Evolutionary conservation across 2,329 filamentous ascomycete species (phyloP), one percentile per base, ranked within the genome.

Genomic region (Monosporascus ibericus): DNA sequence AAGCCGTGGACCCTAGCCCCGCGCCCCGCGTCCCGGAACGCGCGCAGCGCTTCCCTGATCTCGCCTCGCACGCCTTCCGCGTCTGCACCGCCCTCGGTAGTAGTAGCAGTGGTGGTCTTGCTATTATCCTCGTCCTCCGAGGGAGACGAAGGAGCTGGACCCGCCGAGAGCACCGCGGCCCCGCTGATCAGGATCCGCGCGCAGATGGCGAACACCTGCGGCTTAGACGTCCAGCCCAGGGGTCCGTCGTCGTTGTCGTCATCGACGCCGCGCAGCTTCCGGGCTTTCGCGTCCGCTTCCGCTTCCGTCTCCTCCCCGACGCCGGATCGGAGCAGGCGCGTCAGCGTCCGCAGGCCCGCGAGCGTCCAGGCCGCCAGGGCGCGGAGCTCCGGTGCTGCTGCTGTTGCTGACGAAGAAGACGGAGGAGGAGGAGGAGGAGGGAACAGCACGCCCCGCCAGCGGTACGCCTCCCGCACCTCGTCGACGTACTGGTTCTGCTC

Each of bases 401-500:
- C 37, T 11, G 22, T 7, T n/a, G 36, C 36, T 6, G 27, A 9
- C 42, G 49, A 60, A 70, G 34, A 17, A 5, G 48, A 50, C 1
- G 47, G 20, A 6, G 47, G 34, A 24, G 36, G 34, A 18, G 47
- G 27, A 24, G 36, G 34, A 18, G 20, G 20, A 22, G 48, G 40
- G 15, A 52, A 27, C 47, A 88, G 70, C 3, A 81, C 72, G 17
- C 67, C 68, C 0, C 77, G 71, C 90, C 91, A 96, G n/a, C 83
- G 67, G 18, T 77, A 71, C 3, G 84, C 76, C 67, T 96, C 92
- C 47, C 84, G 77, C 6, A 90, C 81, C 60, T 91, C 85, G 66
- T 97, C 92, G 48, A 92, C 75, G 68, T 90, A 97, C n/a, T 96
- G 77, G 65, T 99, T 99, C 66, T 95, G 91, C 67, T 95, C 92